These are phyloP conservation scores for Corniculantispora saksenae DNA, from an alignment of 2,329 filamentous ascomycete genomes.

Conservation along the genomic window DNA sequence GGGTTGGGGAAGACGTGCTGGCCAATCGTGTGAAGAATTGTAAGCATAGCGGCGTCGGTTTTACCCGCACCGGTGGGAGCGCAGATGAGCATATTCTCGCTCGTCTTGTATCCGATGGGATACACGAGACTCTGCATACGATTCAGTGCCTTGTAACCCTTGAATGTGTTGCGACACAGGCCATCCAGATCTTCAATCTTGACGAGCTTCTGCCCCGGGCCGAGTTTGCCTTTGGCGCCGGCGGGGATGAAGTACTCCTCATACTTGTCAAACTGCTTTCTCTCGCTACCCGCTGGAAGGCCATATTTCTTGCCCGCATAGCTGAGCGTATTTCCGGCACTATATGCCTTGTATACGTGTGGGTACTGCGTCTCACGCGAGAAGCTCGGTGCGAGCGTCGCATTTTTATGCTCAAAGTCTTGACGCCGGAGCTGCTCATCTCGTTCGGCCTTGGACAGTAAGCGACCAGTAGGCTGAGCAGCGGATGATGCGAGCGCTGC, in stretches of 20 bases:
- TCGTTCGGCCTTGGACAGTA: conserved; percentile 76
- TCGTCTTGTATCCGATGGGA: conserved; percentile 91
- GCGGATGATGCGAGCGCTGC: conserved; percentile 32
- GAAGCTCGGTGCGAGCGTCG: conserved; percentile 68
- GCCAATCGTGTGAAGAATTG: conserved; percentile 85
- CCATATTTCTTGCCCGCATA: conserved; percentile 79
- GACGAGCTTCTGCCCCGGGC: conserved; percentile 72
- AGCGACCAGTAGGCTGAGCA: conserved; percentile 45
- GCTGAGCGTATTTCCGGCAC: conserved; percentile 83
- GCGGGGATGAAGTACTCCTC: conserved; percentile 90
- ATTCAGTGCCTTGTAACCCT: conserved; percentile 89
- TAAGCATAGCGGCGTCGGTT: conserved; percentile 97
- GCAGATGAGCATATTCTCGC: conserved; percentile 98
- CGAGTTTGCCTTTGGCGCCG: conserved; percentile 72
- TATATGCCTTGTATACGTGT: conserved; percentile 85
- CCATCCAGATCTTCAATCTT: conserved; percentile 83
- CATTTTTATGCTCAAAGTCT: conserved; percentile 82
- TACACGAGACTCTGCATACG: conserved; percentile 98
- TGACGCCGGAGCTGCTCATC: conserved; percentile 74
- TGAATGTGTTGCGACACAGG: conserved; percentile 87
- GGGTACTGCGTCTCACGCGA: conserved; percentile 79
- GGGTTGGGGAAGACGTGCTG: conserved; percentile 84
- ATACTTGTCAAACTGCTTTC: conserved; percentile 73
- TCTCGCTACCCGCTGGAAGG: conserved; percentile 73
- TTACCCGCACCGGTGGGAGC: conserved; percentile 98